Evolutionary conservation across 306 rosid genomes (phyloP).

Genomic region (Cercis canadensis): DNA sequence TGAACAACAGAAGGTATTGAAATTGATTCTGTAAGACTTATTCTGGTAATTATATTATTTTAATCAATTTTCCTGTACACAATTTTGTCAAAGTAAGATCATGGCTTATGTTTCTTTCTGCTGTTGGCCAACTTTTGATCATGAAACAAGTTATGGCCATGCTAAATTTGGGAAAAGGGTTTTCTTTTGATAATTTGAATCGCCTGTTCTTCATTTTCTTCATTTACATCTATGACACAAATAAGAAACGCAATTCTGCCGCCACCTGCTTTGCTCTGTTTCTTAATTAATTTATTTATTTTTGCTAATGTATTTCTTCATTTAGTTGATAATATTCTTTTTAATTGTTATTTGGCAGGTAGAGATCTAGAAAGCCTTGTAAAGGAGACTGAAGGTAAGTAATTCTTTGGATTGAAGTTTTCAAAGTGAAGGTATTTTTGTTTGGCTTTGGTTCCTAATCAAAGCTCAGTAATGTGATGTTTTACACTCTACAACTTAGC

Average conservation of each 20-base stretch:
- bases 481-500: not conserved
- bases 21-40: too few relatives aligned
- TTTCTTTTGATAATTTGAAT: too few relatives aligned
- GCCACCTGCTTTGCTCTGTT: constrained; percentile 1
- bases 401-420: constrained; percentile 9
- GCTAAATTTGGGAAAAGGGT: too few relatives aligned
- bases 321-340: not conserved
- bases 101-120: not conserved
- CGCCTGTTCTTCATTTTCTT: too few relatives aligned
- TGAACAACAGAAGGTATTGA: not conserved
- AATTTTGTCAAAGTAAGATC: not conserved
- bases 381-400: constrained; percentile 79
- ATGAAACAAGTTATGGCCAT: too few relatives aligned
- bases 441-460: constrained; percentile 1
- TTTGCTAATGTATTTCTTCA: not conserved
- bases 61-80: not conserved
- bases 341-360: constrained; percentile 50
- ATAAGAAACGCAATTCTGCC: not conserved
- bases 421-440: not conserved
- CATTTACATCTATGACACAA: too few relatives aligned
- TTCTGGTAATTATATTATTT: not conserved
- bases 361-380: constrained; percentile 86
- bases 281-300: too few relatives aligned
- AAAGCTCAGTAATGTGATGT: not conserved
- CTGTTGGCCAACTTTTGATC: too few relatives aligned